phyloP scores from a whole-genome alignment of 1,139 yeast species.

The Debaryomyces subglobosus region DNA sequence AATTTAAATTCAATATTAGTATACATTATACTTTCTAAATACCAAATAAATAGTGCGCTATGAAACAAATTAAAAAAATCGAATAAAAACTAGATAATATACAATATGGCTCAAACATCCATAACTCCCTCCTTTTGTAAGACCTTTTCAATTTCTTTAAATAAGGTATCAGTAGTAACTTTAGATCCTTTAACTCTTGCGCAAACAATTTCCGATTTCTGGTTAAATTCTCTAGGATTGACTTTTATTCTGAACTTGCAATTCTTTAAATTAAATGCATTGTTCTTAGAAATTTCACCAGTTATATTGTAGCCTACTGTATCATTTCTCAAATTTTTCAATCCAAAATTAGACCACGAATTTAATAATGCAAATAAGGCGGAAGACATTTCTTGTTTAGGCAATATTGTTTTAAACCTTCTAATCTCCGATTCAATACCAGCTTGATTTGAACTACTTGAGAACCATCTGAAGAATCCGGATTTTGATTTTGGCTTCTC shows the following conservation, averaged over 20 bases:
- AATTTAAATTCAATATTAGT: neutral
- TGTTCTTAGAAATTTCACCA: conserved; percentile 63
- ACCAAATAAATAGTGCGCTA: conserved; percentile 5
- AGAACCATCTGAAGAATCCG: conserved; percentile 50
- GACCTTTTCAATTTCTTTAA: conserved; percentile 51
- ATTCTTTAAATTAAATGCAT: conserved; percentile 63
- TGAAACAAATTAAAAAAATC: conserved; percentile 3
- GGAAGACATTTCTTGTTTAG: conserved; percentile 60
- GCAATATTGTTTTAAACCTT: conserved; percentile 47
- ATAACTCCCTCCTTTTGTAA: conserved; percentile 50
- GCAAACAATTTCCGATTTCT: conserved; percentile 51
- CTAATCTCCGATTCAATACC: conserved; percentile 34
- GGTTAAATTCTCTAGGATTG: conserved; percentile 40
- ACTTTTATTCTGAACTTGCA: conserved; percentile 65
- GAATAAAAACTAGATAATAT: conserved; percentile 10
- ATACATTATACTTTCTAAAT: neutral
- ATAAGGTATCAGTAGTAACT: conserved; percentile 45
- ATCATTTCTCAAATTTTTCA: conserved; percentile 56
- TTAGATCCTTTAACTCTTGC: conserved; percentile 49
- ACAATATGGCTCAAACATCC: conserved; percentile 23
- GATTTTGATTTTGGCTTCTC: conserved; percentile 32
- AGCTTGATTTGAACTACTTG: conserved; percentile 26
- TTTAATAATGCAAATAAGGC: conserved; percentile 64
- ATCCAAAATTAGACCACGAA: conserved; percentile 74
- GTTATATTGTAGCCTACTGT: conserved; percentile 48